Conservation (phyloP, 495 filamentous ascomycete genomes). For the Acidiella bohemica region DNA sequence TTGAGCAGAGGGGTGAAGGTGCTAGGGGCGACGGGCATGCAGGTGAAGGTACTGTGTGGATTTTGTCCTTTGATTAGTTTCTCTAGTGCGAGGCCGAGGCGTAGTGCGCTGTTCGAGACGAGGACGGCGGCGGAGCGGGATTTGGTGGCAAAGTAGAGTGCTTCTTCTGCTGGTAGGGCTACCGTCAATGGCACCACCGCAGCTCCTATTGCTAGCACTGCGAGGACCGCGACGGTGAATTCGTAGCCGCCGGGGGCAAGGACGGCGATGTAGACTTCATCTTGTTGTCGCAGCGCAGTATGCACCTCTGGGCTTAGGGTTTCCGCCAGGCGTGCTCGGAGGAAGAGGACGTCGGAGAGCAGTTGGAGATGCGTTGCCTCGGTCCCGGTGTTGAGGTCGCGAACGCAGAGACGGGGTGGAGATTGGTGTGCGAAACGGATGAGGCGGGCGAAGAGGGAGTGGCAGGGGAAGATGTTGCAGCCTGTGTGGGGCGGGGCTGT, state of each 20-base stretch:
- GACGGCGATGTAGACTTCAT: slow-evolving; percentile 36
- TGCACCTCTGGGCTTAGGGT: slow-evolving; percentile 10
- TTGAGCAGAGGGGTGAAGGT: slow-evolving; percentile 14
- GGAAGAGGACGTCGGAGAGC: slow-evolving; percentile 25
- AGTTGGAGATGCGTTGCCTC: slow-evolving; percentile 25
- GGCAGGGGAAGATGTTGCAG: slow-evolving; percentile 15
- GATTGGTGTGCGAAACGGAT: slow-evolving; percentile 22
- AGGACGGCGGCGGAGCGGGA: slow-evolving; percentile 22
- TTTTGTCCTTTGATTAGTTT: slow-evolving; percentile 8
- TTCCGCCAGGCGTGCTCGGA: slow-evolving; percentile 19
- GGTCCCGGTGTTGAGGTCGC: slow-evolving; percentile 18
- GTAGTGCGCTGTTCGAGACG: slow-evolving; percentile 14
- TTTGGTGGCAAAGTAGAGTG: slow-evolving; percentile 32
- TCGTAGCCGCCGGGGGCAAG: slow-evolving; percentile 38
- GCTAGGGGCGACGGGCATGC: slow-evolving; percentile 20
- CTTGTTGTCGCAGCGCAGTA: slow-evolving; percentile 21
- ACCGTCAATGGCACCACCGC: slow-evolving; percentile 29
- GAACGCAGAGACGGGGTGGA: slow-evolving; percentile 19
- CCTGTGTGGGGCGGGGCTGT: slow-evolving; percentile 13
- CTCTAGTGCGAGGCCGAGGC: slow-evolving; percentile 22
- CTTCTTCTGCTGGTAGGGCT: slow-evolving; percentile 32
- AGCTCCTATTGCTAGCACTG: slow-evolving; percentile 33
- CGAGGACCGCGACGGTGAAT: slow-evolving; percentile 35
- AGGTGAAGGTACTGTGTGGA: slow-evolving; percentile 12
- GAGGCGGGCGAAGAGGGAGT: slow-evolving; percentile 25